phyloP scores from a whole-genome alignment of 192 early-diverging fungal genomes.

The Linnemannia hyalina region DNA sequence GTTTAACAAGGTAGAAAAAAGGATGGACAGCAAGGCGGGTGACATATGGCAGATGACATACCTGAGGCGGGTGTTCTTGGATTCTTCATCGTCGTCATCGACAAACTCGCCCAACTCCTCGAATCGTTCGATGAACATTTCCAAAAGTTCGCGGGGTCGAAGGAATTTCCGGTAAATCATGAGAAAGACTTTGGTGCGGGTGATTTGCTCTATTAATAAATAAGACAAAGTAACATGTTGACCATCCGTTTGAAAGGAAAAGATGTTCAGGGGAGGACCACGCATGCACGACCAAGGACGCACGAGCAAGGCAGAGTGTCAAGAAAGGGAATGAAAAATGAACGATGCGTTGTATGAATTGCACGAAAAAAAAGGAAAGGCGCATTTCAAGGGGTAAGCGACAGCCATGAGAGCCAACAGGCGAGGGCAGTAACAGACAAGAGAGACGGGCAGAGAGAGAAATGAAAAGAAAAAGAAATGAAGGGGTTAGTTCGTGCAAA shows the following conservation, averaged over 20 bases:
- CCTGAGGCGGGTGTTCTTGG: constrained; percentile 40
- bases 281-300: neutral
- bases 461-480: constrained; percentile 1
- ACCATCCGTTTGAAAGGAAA: neutral
- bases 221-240: neutral
- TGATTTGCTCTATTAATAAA: constrained; percentile 46
- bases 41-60: constrained; percentile 3
- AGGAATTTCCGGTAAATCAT: constrained; percentile 53
- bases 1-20: neutral
- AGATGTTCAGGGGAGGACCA: neutral
- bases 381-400: neutral
- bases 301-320: neutral
- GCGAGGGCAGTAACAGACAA: neutral
- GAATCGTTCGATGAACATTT: constrained; percentile 48
- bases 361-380: neutral
- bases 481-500: constrained; percentile 3
- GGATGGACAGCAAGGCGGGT: neutral
- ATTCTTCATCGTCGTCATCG: constrained; percentile 31
- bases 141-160: constrained; percentile 52
- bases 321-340: neutral
- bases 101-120: constrained; percentile 42
- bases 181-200: constrained; percentile 42
- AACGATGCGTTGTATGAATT: neutral
- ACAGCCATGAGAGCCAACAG: neutral
- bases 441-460: neutral